Percentiles rank a stretch among this genome's conserved stretches.
Evolutionary conservation across 2,329 filamentous ascomycete genomes (phyloP).

Genomic region (Tothia fuscella): DNA sequence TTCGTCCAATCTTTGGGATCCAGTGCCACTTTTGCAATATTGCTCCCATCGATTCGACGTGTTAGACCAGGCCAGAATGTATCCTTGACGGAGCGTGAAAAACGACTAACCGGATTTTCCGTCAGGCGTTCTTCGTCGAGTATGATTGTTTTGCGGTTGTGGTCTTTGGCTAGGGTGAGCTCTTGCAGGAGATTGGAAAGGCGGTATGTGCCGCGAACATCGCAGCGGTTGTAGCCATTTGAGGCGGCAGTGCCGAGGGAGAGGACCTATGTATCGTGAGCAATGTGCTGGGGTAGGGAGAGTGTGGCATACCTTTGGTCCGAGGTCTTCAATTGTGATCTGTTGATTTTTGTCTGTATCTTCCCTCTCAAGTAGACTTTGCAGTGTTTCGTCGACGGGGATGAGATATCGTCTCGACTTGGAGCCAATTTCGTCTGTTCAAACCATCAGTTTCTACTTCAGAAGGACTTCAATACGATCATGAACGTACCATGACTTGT

Average conservation of each 20-base stretch:
- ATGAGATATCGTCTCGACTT: constrained; percentile 71
- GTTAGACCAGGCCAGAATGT: constrained; percentile 92
- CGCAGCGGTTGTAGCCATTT: constrained; percentile 74
- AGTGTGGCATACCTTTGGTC: constrained; percentile 60
- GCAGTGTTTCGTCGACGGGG: constrained; percentile 71
- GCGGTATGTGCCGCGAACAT: constrained; percentile 93
- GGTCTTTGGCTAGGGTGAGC: constrained; percentile 81
- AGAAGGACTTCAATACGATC: too few species aligned
- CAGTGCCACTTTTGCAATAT: constrained; percentile 70
- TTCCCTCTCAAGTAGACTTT: constrained; percentile 69
- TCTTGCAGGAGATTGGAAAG: constrained; percentile 94
- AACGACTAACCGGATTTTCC: constrained; percentile 84
- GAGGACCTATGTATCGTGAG: constrained; percentile 47
- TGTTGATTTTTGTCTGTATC: constrained; percentile 92
- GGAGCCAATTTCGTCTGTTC: constrained; percentile 62
- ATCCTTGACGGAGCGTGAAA: constrained; percentile 75
- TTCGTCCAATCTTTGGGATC: constrained; percentile 95
- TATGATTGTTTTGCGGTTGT: constrained; percentile 77
- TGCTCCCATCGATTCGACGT: constrained; percentile 76
- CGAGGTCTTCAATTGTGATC: constrained; percentile 92
- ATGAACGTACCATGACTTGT: too few species aligned
- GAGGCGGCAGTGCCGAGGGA: constrained; percentile 76
- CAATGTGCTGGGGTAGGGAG: constrained; percentile 5
- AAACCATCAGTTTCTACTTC: too few species aligned
- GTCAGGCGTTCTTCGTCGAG: constrained; percentile 84